Percentiles rank a stretch among this genome's conserved stretches.
Conservation (phyloP, 306 rosid species). For the Hylodesmum podocarpum region DNA sequence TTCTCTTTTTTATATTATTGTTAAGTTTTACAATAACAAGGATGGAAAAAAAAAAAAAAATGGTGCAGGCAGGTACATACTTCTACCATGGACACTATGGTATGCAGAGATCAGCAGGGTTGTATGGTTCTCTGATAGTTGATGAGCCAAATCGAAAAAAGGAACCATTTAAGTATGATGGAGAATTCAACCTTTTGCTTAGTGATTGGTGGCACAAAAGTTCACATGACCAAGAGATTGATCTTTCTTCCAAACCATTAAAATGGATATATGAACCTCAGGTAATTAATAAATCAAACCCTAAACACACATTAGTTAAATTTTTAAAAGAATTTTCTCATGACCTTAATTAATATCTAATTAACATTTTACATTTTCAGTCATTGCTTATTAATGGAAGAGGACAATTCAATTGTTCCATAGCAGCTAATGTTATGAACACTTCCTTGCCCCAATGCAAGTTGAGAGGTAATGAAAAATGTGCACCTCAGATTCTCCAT, state of each 20-base stretch:
- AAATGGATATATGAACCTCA: conserved; percentile 79
- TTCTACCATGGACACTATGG: conserved; percentile 79
- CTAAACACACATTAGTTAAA: neutral
- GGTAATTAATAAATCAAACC: conserved; percentile 43
- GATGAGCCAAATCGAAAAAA: conserved; percentile 41
- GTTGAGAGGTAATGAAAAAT: conserved; percentile 48
- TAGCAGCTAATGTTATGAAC: conserved; percentile 44
- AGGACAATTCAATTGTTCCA: conserved; percentile 65
- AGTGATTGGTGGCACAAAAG: conserved; percentile 79
- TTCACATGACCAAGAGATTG: conserved; percentile 50
- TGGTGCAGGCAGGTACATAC: conserved; percentile 63
- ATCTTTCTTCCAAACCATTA: conserved; percentile 58
- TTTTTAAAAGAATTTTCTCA: neutral
- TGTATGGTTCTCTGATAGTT: conserved; percentile 72
- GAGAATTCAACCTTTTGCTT: conserved; percentile 51
- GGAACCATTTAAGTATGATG: conserved; percentile 67
- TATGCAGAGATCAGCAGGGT: conserved; percentile 70
- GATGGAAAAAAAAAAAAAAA: too few relatives aligned
- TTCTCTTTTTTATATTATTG: too few relatives aligned
- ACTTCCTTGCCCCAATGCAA: conserved; percentile 32
- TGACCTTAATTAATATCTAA: neutral
- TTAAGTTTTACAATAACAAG: too few relatives aligned
- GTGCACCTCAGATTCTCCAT: conserved; percentile 56
- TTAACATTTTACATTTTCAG: conserved; percentile 29
- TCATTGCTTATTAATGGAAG: conserved; percentile 65